These are phyloP conservation scores for Xylaria curta DNA, from an alignment of 495 filamentous ascomycete species.

Conservation along the genomic window DNA sequence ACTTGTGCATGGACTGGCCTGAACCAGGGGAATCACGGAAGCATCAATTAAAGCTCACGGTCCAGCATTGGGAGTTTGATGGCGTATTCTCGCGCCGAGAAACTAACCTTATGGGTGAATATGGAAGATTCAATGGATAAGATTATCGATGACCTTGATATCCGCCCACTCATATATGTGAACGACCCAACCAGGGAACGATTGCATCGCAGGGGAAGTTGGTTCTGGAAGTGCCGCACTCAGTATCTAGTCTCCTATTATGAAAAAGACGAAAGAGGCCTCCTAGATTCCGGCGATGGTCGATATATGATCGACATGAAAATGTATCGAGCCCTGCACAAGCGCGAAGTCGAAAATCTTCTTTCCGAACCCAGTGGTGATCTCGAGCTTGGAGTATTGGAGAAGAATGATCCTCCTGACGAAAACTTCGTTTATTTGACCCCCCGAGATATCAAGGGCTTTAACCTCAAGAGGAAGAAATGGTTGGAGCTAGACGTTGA, in stretches of 20 bases:
- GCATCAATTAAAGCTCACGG: not conserved
- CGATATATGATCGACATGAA: conserved; percentile 18
- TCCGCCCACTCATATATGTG: not conserved
- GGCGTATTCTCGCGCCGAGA: not conserved
- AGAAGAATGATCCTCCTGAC: not conserved
- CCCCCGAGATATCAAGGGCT: not conserved
- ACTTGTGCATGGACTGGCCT: not conserved
- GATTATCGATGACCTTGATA: not conserved
- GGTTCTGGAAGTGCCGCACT: conserved; percentile 2
- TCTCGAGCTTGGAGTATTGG: not conserved
- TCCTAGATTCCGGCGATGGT: not conserved
- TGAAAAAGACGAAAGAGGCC: not conserved
- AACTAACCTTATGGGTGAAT: not conserved
- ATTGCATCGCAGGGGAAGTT: not conserved
- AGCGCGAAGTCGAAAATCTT: not conserved
- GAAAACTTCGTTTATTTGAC: not conserved
- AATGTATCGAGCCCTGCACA: not conserved
- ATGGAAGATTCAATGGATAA: not conserved
- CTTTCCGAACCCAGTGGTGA: too few species aligned
- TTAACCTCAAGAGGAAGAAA: not conserved
- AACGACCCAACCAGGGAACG: not conserved
- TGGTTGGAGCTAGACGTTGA: not conserved
- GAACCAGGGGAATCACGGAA: not conserved
- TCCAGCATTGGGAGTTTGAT: not conserved
- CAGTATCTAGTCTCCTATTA: not conserved